A percentile compares a stretch with the other conserved stretches of the same genome.
Conservation (phyloP, 441 rosid species). For the Euphorbia schlechtendalii region DNA sequence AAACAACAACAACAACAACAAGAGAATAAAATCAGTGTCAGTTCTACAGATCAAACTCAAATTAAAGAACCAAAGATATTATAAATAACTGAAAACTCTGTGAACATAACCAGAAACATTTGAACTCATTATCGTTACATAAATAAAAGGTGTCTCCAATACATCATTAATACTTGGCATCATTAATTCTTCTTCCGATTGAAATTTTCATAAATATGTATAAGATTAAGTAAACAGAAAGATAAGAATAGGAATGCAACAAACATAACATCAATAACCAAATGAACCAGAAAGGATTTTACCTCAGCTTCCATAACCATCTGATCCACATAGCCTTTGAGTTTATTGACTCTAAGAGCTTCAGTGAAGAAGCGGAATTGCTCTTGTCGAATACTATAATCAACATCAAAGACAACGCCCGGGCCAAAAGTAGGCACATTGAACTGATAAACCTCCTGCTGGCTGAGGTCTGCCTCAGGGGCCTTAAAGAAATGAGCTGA, state of each 20-base stretch:
- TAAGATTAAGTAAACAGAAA: neutral
- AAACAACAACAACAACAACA: no score
- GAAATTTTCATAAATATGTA: no score
- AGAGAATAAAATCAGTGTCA: no score
- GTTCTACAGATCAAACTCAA: no score
- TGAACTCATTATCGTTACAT: neutral
- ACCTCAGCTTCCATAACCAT: slow-evolving; percentile 97
- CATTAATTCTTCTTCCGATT: neutral
- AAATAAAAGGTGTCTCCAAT: no score
- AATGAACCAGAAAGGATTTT: neutral
- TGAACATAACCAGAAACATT: no score
- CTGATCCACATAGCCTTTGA: slow-evolving; percentile 95
- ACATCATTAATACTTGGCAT: neutral
- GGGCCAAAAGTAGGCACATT: slow-evolving; percentile 98
- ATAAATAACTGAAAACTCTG: neutral
- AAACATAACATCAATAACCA: neutral
- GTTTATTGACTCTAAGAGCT: slow-evolving; percentile 73
- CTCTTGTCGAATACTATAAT: slow-evolving; percentile 86
- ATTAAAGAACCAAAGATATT: neutral
- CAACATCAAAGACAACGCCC: slow-evolving; percentile 96
- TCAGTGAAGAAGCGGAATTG: slow-evolving; percentile 97
- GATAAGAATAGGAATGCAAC: neutral
- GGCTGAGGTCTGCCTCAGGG: slow-evolving; percentile 80
- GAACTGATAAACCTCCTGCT: slow-evolving; percentile 97
- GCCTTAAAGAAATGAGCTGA: slow-evolving; percentile 98